Evolutionary conservation across 2,329 filamentous ascomycete genomes (phyloP).

Genomic region (Diaporthe velutina): DNA sequence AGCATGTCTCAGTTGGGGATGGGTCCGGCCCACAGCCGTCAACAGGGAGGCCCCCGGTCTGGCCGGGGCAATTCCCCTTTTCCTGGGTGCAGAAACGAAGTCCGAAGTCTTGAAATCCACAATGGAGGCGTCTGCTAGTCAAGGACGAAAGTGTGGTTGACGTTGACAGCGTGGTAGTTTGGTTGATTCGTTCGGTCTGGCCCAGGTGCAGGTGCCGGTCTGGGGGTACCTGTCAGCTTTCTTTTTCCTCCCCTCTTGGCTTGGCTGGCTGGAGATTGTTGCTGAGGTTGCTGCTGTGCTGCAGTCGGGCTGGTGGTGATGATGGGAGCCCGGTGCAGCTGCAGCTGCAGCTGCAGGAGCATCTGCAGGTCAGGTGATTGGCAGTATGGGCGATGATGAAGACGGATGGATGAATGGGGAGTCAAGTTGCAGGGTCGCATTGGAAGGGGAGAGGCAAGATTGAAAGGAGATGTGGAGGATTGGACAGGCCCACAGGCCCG

Average conservation of each 20-base stretch:
- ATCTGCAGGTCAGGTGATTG: slow-evolving; percentile 20
- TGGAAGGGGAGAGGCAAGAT: slow-evolving; percentile 29
- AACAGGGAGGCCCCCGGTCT: slow-evolving; percentile 26
- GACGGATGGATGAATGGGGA: slow-evolving; percentile 11
- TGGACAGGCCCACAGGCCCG: slow-evolving; percentile 24
- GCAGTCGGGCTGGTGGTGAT: not conserved
- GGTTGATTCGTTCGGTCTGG: too few relatives aligned
- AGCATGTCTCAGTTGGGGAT: slow-evolving; percentile 23
- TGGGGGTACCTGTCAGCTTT: not conserved
- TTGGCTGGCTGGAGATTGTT: not conserved
- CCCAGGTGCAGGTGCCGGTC: not conserved
- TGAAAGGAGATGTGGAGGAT: slow-evolving; percentile 30
- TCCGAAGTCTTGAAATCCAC: slow-evolving; percentile 11
- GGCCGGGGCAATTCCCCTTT: slow-evolving; percentile 22
- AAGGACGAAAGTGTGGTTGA: slow-evolving; percentile 10
- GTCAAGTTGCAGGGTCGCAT: slow-evolving; percentile 26
- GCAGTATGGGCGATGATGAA: slow-evolving; percentile 8
- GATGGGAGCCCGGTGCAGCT: not conserved
- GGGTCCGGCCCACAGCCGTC: slow-evolving; percentile 23
- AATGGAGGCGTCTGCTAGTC: slow-evolving; percentile 24
- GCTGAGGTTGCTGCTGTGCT: not conserved
- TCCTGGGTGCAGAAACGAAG: slow-evolving; percentile 24
- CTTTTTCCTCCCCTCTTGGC: not conserved
- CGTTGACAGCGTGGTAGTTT: not conserved
- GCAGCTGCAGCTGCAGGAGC: not conserved